Evolutionary conservation across 768 basidiomycete species (phyloP), one percentile per base, ranked within the genome.

Genomic region (Pleurotus citrinopileatus): DNA sequence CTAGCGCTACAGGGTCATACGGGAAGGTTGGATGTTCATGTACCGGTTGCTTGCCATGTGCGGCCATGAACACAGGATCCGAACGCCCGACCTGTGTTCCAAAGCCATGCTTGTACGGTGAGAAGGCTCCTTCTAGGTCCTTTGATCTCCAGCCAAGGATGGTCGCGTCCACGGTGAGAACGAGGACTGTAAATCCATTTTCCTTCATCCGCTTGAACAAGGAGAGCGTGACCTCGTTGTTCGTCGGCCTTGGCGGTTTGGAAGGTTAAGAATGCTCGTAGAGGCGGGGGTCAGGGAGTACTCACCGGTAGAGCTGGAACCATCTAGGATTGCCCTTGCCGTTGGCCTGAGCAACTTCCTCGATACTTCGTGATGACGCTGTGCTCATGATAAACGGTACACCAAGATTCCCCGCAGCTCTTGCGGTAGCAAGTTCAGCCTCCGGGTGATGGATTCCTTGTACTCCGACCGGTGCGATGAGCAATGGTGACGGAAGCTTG

Each of bases 281-380:
- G 42, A 10, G 42, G 22, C 0, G 7, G 17, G 34, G 7, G 2
- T n/a, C 32, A 47, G 19, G 12, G 52, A 17, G 43, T 7, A 59
- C 71, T 55, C 42, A 85, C 87, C 89, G 89, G 65, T 92, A 91
- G 1, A 91, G 76, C 63, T 92, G 90, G 64, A 80, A 92, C 88
- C 89, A 91, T 28, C 89, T 74, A 27, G 80, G 74, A 37, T 37
- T 34, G 0, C 84, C 81, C 45, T 79, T 70, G 4, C 83, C 87
- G 59, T 85, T 90, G 23, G 81, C 91, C 34, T 74, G 63, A 2
- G 83, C 91, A 15, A 93, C 84, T 42, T 82, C 81, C 63, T 92
- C 90, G 54, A 93, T 86, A 10, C 84, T 80, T 19, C 85, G 79
- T 25, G 78, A 73, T 1, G 86, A 77, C 2, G 90, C 89, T 0